Conservation (phyloP, 306 rosid species). For the Vachellia pachyceras region DNA sequence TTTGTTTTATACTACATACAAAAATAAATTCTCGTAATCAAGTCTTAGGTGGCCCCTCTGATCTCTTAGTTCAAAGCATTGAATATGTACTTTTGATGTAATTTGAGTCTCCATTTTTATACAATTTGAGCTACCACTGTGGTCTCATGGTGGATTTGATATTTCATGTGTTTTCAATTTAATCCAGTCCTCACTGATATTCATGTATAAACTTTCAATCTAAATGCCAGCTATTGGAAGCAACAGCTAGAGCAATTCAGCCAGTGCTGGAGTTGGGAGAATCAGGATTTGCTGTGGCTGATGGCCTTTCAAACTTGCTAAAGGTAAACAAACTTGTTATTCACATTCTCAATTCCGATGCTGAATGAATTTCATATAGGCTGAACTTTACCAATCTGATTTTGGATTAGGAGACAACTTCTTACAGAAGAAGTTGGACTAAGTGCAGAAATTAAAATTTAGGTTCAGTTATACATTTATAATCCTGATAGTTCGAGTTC, state of each 20-base stretch:
- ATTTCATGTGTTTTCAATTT: constrained; percentile 12
- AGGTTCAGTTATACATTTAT: background rate
- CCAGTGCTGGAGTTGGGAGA: constrained; percentile 80
- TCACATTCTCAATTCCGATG: background rate
- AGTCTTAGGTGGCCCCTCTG: background rate
- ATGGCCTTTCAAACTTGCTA: constrained; percentile 78
- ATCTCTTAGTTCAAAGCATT: background rate
- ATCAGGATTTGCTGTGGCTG: constrained; percentile 71
- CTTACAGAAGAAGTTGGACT: background rate
- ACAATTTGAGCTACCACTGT: background rate
- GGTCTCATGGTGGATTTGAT: constrained; percentile 4
- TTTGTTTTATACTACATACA: background rate
- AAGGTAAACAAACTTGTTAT: constrained; percentile 52
- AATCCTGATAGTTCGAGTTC: background rate
- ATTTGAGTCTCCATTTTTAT: background rate
- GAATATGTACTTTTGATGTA: background rate
- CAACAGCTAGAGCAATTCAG: constrained; percentile 80
- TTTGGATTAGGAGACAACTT: background rate
- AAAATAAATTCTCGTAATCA: background rate
- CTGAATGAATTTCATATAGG: constrained; percentile 1
- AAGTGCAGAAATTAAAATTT: background rate
- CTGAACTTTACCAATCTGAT: constrained; percentile 17
- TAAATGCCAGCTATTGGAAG: constrained; percentile 71
- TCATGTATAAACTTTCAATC: constrained; percentile 14
- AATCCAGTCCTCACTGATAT: constrained; percentile 21